These are phyloP conservation scores for Gentiana straminea DNA, from an alignment of 257 asterid species.

Conservation along the genomic window DNA sequence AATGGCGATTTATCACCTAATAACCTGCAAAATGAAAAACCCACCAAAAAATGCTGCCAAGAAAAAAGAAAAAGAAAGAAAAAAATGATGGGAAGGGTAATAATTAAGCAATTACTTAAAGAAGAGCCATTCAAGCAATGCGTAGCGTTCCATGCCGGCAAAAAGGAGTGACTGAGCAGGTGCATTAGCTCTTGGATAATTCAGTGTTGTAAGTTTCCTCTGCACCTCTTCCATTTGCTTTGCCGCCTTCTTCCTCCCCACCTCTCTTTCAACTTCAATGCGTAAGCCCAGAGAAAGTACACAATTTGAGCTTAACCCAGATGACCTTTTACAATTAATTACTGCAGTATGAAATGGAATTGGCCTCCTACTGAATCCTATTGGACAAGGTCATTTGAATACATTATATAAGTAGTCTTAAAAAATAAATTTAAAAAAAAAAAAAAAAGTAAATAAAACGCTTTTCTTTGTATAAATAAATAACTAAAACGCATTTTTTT, in stretches of 20 bases:
- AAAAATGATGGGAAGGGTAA: not conserved
- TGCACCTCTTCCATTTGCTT: constrained; percentile 89
- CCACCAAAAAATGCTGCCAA: not conserved
- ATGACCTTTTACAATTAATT: too few species aligned
- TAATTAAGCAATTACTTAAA: constrained; percentile 43
- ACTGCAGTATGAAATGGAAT: too few species aligned
- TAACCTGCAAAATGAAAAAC: constrained; percentile 36
- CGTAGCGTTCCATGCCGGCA: constrained; percentile 99
- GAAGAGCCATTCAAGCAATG: constrained; percentile 97
- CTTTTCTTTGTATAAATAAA: too few species aligned
- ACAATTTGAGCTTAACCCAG: too few species aligned
- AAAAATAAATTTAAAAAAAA: too few species aligned
- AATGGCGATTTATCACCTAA: constrained; percentile 93
- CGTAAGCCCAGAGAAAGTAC: too few species aligned
- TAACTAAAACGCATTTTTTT: too few species aligned
- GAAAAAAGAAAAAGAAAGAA: not conserved
- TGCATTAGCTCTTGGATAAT: constrained; percentile 76
- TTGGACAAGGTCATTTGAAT: too few species aligned
- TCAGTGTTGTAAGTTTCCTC: constrained; percentile 59
- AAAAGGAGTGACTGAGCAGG: constrained; percentile 95
- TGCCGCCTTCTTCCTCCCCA: constrained; percentile 42
- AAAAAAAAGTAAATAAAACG: too few species aligned
- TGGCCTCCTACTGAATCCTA: too few species aligned
- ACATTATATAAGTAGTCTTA: too few species aligned
- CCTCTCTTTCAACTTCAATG: too few species aligned